phyloP scores from a whole-genome alignment of 179 eudicot species.

The Beta macrorhiza region DNA sequence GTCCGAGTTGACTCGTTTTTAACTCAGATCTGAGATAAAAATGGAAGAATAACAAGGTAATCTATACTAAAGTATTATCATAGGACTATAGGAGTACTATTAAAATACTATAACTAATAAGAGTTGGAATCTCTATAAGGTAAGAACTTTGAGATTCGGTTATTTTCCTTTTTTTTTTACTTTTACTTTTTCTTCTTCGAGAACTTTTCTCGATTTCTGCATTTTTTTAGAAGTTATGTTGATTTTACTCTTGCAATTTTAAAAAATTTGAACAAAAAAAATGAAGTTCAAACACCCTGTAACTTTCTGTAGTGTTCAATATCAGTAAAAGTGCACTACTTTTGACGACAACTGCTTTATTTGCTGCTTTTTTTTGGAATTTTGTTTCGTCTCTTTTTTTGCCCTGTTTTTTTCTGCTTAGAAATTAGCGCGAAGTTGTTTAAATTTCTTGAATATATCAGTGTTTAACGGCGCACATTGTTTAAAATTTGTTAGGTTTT shows the following conservation, averaged over 20 bases:
- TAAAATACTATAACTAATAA: no score
- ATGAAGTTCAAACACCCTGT: slow-evolving; percentile 16
- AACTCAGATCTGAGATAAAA: slow-evolving; percentile 29
- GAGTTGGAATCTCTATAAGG: slow-evolving; percentile 23
- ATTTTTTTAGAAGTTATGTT: slow-evolving; percentile 15
- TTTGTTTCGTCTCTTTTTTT: neutral
- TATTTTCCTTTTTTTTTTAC: neutral
- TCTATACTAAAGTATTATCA: neutral
- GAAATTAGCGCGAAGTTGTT: slow-evolving; percentile 22
- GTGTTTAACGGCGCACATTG: slow-evolving; percentile 17
- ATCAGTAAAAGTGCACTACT: slow-evolving; percentile 18
- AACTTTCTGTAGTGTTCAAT: neutral
- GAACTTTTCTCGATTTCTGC: slow-evolving; percentile 17
- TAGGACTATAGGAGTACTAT: no score
- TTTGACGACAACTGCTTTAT: slow-evolving; percentile 12
- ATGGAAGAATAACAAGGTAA: slow-evolving; percentile 8
- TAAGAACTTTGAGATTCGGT: slow-evolving; percentile 19
- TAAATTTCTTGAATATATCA: slow-evolving; percentile 10
- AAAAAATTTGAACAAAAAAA: neutral
- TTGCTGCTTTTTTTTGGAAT: neutral
- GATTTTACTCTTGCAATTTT: neutral
- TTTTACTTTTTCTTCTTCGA: slow-evolving; percentile 8
- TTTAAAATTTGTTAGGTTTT: slow-evolving; percentile 21
- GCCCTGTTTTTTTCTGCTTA: neutral
- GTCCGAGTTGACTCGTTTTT: neutral